Base-by-base conservation (phyloP, 2,329 filamentous ascomycete genomes). In the Paecilomyces niveus region DNA sequence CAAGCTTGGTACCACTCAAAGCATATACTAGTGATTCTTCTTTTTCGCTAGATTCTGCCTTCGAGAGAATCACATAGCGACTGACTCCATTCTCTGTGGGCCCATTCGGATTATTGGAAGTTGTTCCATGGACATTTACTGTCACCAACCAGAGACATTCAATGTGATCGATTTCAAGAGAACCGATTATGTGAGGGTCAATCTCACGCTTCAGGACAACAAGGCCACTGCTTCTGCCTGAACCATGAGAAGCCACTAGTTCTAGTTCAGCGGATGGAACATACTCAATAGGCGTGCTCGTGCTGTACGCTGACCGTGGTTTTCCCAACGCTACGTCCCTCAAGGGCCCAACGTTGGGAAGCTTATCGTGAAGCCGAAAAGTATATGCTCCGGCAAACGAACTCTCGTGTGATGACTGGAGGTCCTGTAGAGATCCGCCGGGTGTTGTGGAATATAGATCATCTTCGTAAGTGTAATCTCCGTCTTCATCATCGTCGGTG, bases 41-140 rank as follows among this genome's bases (percentile, higher is more conserved):
- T 58, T 85, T 87, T 0, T 86, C 88, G 21, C 84, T 74, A 54
- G 85, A 82, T 8, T 85, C 80, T 2, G 72, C 71, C 74, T 91
- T 91, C 54, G 89, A 89, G 24, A 93, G 85, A 64, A 97, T 90
- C 79, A 96, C 85, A 67, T 90, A 93, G 69, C 86, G 86, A 70
- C 93, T 88, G 64, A 58, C 61, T 18, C 57, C 26, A 54, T 88
- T 87, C 63, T 88, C 84, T n/a, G 61, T 61, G 2, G 22, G 52
- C 2, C 82, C 81, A 50, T 85, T 81, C 1, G 78, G 74, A 52
- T 67, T 63, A 57, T 76, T 66, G 5, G 83, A 76, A 2, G 81
- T 70, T 11, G 78, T 78, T 8, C 78, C 72, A 3, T 66, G 81
- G 78, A 58, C 78, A 64, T 54, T 68, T 60, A 67, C 68, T 76